phyloP scores from a whole-genome alignment of 2,329 filamentous ascomycete species.

The Penicillium sp. region DNA sequence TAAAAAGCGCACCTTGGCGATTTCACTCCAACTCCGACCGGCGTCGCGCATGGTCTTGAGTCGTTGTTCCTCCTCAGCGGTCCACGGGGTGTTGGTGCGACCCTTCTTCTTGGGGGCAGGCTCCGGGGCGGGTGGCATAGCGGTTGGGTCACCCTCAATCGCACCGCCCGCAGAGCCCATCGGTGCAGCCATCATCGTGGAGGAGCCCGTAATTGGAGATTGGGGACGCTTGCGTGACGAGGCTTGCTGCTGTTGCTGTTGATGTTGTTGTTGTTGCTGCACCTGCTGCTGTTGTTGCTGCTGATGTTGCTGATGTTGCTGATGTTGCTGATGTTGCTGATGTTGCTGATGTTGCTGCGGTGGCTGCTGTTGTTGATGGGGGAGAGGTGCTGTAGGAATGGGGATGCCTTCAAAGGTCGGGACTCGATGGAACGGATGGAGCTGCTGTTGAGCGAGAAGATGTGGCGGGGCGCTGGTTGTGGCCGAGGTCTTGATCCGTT shows the following conservation, averaged over 20 bases:
- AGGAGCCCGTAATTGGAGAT: conserved; percentile 45
- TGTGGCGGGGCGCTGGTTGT: conserved; percentile 44
- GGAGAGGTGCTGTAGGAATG: conserved; percentile 46
- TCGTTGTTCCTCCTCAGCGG: conserved; percentile 87
- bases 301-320: conserved; percentile 35
- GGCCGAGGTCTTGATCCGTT: conserved; percentile 50
- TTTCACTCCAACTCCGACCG: conserved; percentile 95
- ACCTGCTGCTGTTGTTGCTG: conserved; percentile 15
- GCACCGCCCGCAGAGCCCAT: conserved; percentile 37
- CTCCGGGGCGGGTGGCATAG: conserved; percentile 36
- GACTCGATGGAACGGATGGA: conserved; percentile 44
- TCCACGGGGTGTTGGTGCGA: conserved; percentile 98
- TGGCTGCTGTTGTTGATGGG: conserved; percentile 38
- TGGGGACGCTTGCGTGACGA: conserved; percentile 52
- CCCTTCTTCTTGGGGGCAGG: conserved; percentile 74
- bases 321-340: conserved; percentile 42
- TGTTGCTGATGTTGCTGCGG: conserved; percentile 32
- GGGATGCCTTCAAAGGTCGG: conserved; percentile 47
- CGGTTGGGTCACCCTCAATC: conserved; percentile 39
- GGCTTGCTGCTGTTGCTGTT: conserved; percentile 34
- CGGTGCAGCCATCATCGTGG: conserved; percentile 46
- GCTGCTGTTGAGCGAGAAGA: conserved; percentile 47
- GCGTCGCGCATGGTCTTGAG: conserved; percentile 93
- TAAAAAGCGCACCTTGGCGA: conserved; percentile 76
- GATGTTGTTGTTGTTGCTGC: conserved; percentile 20